phyloP scores from a whole-genome alignment of 176 grass and related monocot genomes.

The Oryza glumipatula region DNA sequence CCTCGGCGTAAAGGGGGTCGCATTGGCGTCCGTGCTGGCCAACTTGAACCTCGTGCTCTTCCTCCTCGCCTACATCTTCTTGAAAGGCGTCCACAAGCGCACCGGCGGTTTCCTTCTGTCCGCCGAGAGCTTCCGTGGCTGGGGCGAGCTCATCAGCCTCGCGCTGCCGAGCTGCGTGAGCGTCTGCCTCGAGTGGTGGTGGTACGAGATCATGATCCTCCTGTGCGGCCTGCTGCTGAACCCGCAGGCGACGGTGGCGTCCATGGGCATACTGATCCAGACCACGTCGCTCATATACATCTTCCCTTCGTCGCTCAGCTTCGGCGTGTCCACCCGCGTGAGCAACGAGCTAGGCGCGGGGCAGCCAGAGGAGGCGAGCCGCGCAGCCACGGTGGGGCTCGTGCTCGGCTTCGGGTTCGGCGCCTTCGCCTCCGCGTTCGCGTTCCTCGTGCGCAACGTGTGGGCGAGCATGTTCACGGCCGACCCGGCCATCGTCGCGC shows the following conservation, averaged over 20 bases:
- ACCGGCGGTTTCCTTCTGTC: slow-evolving; percentile 68
- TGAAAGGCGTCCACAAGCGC: slow-evolving; percentile 52
- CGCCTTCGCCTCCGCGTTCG: slow-evolving; percentile 61
- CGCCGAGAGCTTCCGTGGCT: slow-evolving; percentile 58
- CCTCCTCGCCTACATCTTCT: slow-evolving; percentile 67
- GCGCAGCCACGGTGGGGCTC: slow-evolving; percentile 64
- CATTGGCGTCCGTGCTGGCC: slow-evolving; percentile 66
- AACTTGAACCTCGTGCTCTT: slow-evolving; percentile 79
- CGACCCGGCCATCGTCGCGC: slow-evolving; percentile 63
- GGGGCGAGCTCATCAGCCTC: slow-evolving; percentile 65
- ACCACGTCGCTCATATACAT: slow-evolving; percentile 96
- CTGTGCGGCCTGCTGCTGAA: slow-evolving; percentile 85
- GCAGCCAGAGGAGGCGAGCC: slow-evolving; percentile 58
- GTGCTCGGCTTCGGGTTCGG: slow-evolving; percentile 66
- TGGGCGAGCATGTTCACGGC: slow-evolving; percentile 88
- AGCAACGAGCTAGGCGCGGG: slow-evolving; percentile 91
- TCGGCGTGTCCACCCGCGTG: slow-evolving; percentile 88
- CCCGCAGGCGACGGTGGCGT: slow-evolving; percentile 85
- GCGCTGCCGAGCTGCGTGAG: slow-evolving; percentile 77
- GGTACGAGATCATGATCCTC: slow-evolving; percentile 99
- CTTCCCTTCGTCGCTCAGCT: slow-evolving; percentile 92
- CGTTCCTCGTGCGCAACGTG: slow-evolving; percentile 55
- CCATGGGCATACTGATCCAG: slow-evolving; percentile 96
- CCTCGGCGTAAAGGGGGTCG: slow-evolving; percentile 73
- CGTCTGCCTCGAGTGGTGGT: slow-evolving; percentile 98